Evolutionary conservation across 208 protist species (phyloP).

Genomic region (Wallacemonas sp.): DNA sequence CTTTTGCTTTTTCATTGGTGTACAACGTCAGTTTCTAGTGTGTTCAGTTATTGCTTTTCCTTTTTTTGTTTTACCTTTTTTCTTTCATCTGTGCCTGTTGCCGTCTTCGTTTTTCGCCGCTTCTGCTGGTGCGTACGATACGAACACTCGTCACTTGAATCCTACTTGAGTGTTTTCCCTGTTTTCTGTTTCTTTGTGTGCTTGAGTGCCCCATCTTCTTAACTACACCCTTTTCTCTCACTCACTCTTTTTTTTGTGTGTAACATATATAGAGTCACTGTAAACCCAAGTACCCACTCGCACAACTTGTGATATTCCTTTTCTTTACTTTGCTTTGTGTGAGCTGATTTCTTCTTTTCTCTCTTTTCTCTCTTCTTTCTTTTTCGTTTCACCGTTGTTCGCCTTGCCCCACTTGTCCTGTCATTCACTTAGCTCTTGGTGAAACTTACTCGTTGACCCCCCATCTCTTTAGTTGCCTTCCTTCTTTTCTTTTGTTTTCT

Average conservation of each 20-base stretch:
- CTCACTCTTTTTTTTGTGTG: too few species aligned
- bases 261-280: too few species aligned
- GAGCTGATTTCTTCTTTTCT: constrained; percentile 7
- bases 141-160: neutral
- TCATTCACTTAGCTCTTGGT: constrained; percentile 22
- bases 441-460: too few species aligned
- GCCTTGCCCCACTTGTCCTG: too few species aligned
- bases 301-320: too few species aligned
- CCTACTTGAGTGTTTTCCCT: neutral
- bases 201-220: too few species aligned
- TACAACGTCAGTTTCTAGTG: too few species aligned
- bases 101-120: constrained; percentile 10
- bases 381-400: neutral
- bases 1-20: too few species aligned
- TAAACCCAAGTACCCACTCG: too few species aligned
- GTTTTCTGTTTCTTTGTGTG: constrained; percentile 2
- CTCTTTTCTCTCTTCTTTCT: neutral
- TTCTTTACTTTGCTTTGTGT: too few species aligned
- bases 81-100: constrained; percentile 15
- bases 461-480: constrained; percentile 13
- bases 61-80: constrained; percentile 19
- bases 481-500: constrained; percentile 10
- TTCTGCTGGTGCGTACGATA: neutral
- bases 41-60: too few species aligned
- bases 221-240: too few species aligned